Evolutionary conservation across 192 early-diverging fungal genomes (phyloP).

Genomic region (Entomortierella lignicola): DNA sequence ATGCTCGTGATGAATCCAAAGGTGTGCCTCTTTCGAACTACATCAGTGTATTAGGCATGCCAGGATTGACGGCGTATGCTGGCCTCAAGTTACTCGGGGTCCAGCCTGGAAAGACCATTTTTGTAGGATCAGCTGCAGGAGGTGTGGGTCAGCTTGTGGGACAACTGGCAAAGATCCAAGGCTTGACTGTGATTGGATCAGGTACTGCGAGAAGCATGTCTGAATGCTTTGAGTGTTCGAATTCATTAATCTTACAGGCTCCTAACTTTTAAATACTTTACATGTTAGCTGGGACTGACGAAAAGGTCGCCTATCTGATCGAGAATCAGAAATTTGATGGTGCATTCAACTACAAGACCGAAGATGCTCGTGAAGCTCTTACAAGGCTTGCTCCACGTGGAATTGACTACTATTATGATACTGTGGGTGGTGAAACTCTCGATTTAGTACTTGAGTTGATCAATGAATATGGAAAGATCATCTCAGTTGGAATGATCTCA

Average conservation of each 20-base stretch:
- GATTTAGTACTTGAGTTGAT: conserved; percentile 73
- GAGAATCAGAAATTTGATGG: conserved; percentile 78
- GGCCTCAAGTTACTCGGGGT: conserved; percentile 73
- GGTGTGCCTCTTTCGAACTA: conserved; percentile 29
- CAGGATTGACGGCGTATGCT: conserved; percentile 57
- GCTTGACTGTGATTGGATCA: conserved; percentile 83
- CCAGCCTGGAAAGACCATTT: conserved; percentile 88
- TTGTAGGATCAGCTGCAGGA: conserved; percentile 84
- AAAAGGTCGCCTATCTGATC: conserved; percentile 80
- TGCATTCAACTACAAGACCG: conserved; percentile 93
- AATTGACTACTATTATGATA: conserved; percentile 87
- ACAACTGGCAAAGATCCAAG: conserved; percentile 84
- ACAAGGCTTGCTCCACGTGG: conserved; percentile 76
- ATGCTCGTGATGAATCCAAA: conserved; percentile 46
- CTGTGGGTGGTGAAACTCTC: conserved; percentile 81
- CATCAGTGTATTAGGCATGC: conserved; percentile 69
- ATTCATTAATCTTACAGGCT: not conserved
- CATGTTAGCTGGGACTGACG: conserved; percentile 80
- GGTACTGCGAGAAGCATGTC: conserved; percentile 12
- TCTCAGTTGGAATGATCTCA: conserved; percentile 79
- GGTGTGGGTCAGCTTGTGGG: conserved; percentile 81
- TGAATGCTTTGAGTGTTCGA: not conserved
- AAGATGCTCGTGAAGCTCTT: conserved; percentile 54
- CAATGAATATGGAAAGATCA: conserved; percentile 73
- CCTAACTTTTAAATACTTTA: too few relatives aligned